Evolutionary conservation across 2,329 filamentous ascomycete genomes (phyloP).

Genomic region (Didymella exigua): DNA sequence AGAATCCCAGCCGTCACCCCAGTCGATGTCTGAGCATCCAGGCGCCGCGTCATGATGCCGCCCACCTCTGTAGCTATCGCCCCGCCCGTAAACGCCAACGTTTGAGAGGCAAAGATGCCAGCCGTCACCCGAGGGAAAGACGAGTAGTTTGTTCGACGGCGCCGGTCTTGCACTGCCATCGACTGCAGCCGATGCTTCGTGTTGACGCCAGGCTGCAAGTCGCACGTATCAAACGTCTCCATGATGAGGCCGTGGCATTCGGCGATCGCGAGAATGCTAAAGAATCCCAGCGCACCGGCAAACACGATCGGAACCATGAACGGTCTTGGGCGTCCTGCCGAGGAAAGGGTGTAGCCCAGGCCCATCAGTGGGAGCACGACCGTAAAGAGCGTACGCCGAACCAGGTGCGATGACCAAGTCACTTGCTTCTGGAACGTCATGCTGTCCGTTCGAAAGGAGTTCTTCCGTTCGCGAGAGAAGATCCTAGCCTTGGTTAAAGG

Average conservation of each 20-base stretch:
- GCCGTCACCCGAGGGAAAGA: slow-evolving; percentile 75
- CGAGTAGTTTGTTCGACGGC: slow-evolving; percentile 71
- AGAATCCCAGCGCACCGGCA: slow-evolving; percentile 69
- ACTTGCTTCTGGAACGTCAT: slow-evolving; percentile 69
- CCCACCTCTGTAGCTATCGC: slow-evolving; percentile 71
- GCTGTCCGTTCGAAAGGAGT: slow-evolving; percentile 65
- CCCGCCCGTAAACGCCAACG: slow-evolving; percentile 71
- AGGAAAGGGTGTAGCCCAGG: slow-evolving; percentile 70
- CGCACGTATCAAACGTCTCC: slow-evolving; percentile 82
- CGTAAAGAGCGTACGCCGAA: slow-evolving; percentile 71
- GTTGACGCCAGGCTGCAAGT: slow-evolving; percentile 74
- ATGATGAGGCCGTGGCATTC: slow-evolving; percentile 80
- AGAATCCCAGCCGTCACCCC: slow-evolving; percentile 72
- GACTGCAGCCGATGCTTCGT: slow-evolving; percentile 54
- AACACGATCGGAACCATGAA: slow-evolving; percentile 70
- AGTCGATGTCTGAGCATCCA: slow-evolving; percentile 71
- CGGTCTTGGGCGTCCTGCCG: slow-evolving; percentile 63
- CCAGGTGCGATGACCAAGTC: slow-evolving; percentile 73
- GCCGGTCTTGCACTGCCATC: slow-evolving; percentile 51
- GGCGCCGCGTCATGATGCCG: slow-evolving; percentile 67
- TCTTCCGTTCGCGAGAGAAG: slow-evolving; percentile 69
- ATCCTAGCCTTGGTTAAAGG: slow-evolving; percentile 74
- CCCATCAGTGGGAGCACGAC: slow-evolving; percentile 70
- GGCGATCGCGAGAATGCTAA: slow-evolving; percentile 74
- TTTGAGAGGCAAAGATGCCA: slow-evolving; percentile 73